Evolutionary conservation across 306 rosid species (phyloP).

Genomic region (Rosa rugosa): DNA sequence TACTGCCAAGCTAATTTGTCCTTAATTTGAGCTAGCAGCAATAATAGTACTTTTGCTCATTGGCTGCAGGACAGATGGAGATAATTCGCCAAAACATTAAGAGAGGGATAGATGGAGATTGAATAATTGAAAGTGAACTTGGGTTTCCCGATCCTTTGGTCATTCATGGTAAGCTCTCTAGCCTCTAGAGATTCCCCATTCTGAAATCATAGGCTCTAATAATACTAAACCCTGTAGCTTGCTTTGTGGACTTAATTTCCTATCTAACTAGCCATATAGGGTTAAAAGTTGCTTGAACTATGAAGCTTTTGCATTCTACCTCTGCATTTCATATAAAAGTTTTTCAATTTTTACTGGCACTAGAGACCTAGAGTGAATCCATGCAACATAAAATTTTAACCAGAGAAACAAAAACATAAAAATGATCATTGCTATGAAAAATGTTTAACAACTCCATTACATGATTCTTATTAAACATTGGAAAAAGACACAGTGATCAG

Average conservation of each 20-base stretch:
- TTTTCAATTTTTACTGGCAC: background rate
- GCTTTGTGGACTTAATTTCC: background rate
- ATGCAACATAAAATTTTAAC: background rate
- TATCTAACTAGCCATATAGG: background rate
- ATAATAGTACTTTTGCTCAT: background rate
- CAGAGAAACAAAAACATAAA: background rate
- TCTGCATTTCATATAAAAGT: background rate
- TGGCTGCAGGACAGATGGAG: slow-evolving; percentile 2
- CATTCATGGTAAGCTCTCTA: background rate
- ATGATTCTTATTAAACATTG: slow-evolving; percentile 2
- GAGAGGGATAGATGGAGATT: background rate
- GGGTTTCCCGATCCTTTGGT: background rate
- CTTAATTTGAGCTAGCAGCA: background rate
- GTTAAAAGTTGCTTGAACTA: background rate
- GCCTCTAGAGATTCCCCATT: background rate
- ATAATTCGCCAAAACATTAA: background rate
- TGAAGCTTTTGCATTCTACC: background rate
- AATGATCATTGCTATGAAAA: background rate
- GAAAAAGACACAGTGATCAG: background rate
- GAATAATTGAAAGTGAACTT: background rate
- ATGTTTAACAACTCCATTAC: background rate
- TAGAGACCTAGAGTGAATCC: background rate
- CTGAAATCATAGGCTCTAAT: background rate
- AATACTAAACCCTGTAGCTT: background rate
- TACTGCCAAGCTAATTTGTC: too few relatives aligned